Evolutionary conservation across 768 basidiomycete species (phyloP).

Genomic region (Leucosporidium scottii): DNA sequence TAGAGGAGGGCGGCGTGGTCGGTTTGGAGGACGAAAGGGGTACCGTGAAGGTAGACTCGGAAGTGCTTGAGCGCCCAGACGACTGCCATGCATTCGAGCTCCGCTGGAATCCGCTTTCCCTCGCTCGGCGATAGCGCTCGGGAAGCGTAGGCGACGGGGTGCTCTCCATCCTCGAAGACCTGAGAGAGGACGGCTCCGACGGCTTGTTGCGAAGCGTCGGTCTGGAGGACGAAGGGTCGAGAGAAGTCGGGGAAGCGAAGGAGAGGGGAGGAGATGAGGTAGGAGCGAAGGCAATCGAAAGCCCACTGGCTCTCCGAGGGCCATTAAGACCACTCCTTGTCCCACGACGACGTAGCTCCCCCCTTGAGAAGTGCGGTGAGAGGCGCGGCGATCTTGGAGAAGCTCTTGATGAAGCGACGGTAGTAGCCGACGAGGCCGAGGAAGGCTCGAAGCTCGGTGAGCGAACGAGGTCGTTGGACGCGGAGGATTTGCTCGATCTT

Average conservation of each 20-base stretch:
- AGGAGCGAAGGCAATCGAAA: background rate
- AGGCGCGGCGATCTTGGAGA: slow-evolving; percentile 40
- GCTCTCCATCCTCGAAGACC: background rate
- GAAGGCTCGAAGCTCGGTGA: slow-evolving; percentile 46
- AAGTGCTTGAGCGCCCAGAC: slow-evolving; percentile 41
- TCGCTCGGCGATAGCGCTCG: slow-evolving; percentile 40
- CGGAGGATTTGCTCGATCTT: slow-evolving; percentile 46
- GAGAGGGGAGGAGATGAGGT: slow-evolving; percentile 12
- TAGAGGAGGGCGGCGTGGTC: slow-evolving; percentile 34
- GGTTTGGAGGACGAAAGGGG: slow-evolving; percentile 37
- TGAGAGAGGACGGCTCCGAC: slow-evolving; percentile 1
- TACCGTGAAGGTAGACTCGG: slow-evolving; percentile 40
- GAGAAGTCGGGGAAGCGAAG: background rate
- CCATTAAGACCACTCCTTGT: slow-evolving; percentile 9
- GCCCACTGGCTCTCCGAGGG: background rate
- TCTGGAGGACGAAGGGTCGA: background rate
- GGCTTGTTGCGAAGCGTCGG: slow-evolving; percentile 4
- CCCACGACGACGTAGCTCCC: no score
- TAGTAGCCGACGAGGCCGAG: no score
- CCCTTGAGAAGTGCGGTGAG: slow-evolving; percentile 32
- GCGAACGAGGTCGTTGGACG: slow-evolving; percentile 44
- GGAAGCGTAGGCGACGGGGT: slow-evolving; percentile 45
- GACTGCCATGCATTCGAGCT: slow-evolving; percentile 52
- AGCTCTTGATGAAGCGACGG: slow-evolving; percentile 44
- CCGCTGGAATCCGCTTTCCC: slow-evolving; percentile 51